These are phyloP conservation scores for Macrocybe gigantea DNA, from an alignment of 768 basidiomycete species.

Conservation along the genomic window DNA sequence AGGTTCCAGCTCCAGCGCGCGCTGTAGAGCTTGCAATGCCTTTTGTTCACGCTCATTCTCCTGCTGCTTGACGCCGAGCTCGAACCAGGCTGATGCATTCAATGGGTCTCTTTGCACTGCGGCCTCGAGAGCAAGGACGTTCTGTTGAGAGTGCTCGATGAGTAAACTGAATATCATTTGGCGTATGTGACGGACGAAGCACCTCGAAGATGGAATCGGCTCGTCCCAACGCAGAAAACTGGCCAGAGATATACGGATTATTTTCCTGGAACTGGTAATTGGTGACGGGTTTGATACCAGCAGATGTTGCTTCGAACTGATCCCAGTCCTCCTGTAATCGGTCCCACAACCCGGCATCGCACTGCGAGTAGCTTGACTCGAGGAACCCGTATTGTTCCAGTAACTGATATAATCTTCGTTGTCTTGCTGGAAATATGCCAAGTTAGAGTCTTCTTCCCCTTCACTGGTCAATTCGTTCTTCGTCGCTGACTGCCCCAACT, in stretches of 20 bases:
- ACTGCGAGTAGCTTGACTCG: constrained; percentile 9
- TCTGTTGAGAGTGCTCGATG: constrained; percentile 36
- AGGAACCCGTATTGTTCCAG: constrained; percentile 37
- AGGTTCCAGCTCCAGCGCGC: constrained; percentile 78
- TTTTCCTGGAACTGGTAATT: constrained; percentile 69
- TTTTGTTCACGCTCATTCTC: constrained; percentile 94
- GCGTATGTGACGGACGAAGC: no score
- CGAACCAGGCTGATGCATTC: constrained; percentile 78
- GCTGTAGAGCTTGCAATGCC: constrained; percentile 79
- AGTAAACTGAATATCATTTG: constrained; percentile 3
- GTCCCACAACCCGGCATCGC: constrained; percentile 48
- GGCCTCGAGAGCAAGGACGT: constrained; percentile 85
- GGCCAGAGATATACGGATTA: constrained; percentile 64
- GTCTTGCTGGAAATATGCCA: constrained; percentile 67
- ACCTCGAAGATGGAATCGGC: no score
- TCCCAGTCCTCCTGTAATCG: constrained; percentile 77
- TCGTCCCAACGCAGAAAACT: constrained; percentile 7
- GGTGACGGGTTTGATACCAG: constrained; percentile 51
- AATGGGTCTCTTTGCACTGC: constrained; percentile 72
- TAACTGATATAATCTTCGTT: constrained; percentile 61
- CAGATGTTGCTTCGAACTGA: constrained; percentile 64
- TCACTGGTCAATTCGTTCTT: not conserved
- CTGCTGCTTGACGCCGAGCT: constrained; percentile 94
- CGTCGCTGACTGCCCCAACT: not conserved
- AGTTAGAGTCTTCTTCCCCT: constrained; percentile 40